Conservation (phyloP, 257 asterid species). For the Cynanchum wilfordii region DNA sequence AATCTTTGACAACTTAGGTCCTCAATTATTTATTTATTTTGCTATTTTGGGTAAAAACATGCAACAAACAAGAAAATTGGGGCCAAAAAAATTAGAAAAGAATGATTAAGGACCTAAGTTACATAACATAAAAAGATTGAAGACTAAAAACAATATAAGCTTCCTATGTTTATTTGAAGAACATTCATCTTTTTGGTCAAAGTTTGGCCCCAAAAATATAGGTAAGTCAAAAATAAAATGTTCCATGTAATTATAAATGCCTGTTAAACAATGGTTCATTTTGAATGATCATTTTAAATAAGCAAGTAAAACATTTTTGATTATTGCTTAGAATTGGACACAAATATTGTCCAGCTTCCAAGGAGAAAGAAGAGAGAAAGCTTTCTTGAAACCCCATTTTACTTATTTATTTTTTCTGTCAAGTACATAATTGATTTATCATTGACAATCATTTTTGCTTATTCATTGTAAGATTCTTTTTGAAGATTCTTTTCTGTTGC, state of each 20-base stretch:
- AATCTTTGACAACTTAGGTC: too few relatives aligned
- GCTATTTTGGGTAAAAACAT: too few relatives aligned
- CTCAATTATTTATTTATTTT: too few relatives aligned
- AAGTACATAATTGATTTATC: not conserved
- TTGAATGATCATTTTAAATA: not conserved
- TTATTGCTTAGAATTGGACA: not conserved
- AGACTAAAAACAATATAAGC: too few relatives aligned
- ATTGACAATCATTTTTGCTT: not conserved
- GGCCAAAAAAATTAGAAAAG: too few relatives aligned
- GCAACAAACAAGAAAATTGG: too few relatives aligned
- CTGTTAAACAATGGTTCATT: not conserved
- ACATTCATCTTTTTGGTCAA: too few relatives aligned
- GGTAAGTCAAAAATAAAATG: too few relatives aligned
- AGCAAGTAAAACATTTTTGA: not conserved
- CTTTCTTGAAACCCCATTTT: not conserved
- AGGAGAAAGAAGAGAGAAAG: not conserved
- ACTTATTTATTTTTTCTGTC: not conserved
- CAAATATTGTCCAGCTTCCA: not conserved
- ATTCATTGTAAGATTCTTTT: not conserved
- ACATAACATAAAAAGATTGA: too few relatives aligned
- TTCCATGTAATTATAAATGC: not conserved
- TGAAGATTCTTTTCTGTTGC: not conserved
- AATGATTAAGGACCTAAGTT: too few relatives aligned
- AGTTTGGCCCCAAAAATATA: too few relatives aligned
- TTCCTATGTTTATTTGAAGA: too few relatives aligned